Base-by-base conservation (phyloP, 2,329 filamentous ascomycete genomes). In the Aaosphaeria arxii region DNA sequence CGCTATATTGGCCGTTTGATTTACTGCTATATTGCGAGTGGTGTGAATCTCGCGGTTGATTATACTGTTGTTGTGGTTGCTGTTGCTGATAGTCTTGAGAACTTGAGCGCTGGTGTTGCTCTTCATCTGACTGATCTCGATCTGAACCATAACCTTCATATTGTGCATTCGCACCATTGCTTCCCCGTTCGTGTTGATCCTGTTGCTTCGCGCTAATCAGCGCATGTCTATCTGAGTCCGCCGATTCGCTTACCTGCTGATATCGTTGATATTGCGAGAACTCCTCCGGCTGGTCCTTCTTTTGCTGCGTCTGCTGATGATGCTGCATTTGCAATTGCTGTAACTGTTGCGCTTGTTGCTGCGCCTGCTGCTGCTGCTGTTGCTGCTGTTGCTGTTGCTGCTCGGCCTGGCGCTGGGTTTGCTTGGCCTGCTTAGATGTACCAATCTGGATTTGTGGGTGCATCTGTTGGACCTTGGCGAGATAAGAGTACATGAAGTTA, bases 401-500 rank as follows among this genome's bases (percentile, higher is more conserved):
- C 70, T 71, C 57, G 64, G 74, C 56, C 81, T 83, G 79, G 51
- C 84, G 80, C 45, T 82, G 70, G 45, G 77, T 76, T 63, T 82
- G 83, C 65, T 87, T 85, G 60, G 91, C 90, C 33, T 88, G 85
- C 11, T 79, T 76, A 44, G 88, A 91, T 33, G 88, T 82, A n/a
- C 89, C 89, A 40, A 95, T 86, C 62, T 95, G 89, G 73, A 96
- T 89, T 64, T 95, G 89, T 40, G 94, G 94, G 70, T 99, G 94
- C 89, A 96, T 96, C 63, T 95, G 91, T 73, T 99, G 94, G 41
- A 99, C 94, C 71, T 97, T 99, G 53, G 94, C 94, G 55, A 99
- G 81, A 69, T 99, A 99, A 48, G 91, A 94, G 74, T 99, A 99
- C 94, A 99, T 99, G 72, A 99, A 99, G 70, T 99, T 99, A 73